Evolutionary conservation across 164 flowering plant species (phyloP), one percentile per base, ranked within the genome.

Genomic region (Umbellularia californica): DNA sequence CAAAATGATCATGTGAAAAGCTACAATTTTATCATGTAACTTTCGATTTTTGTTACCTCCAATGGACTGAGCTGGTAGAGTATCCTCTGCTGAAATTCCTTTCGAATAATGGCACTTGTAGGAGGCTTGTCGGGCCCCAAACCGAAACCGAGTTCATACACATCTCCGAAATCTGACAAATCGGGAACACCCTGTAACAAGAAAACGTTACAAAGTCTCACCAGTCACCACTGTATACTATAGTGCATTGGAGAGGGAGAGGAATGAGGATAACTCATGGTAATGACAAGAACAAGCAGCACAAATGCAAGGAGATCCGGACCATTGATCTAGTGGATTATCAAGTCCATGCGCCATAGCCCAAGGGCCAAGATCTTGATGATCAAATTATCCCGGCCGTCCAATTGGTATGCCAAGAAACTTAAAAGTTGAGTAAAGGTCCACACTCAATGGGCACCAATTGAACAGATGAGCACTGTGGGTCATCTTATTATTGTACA

Each of bases 171-270:
- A 52, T 80, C 84, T 0, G 90, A 84, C 72, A 89, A 79, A 70
- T 89, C 89, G 0, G 96, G 94, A 13, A 72, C 77, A 51, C 93
- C 97, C 96, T 93, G 85, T 30, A 17, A 14, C n/a, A 62, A 70
- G 3, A 35, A 24, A 28, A 41, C 17, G 35, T 30, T 30, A 30
- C 35, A 0, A 30, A 3, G 12, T 9, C 17, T 9, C 27, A 64
- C 12, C 30, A 10, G 24, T 30, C 14, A 22, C 13, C 67, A 23
- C 20, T 22, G 23, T 15, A 20, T 30, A 4, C 35, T 30, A 30
- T 30, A 30, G 35, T 5, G 35, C 4, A 5, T 30, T 30, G 35
- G 35, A 30, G 35, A 30, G 35, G 5, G 35, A 30, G 35, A 30
- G 35, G 35, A 30, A 58, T 58, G 63, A 58, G 19, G n/a, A 3